Evolutionary conservation across 2,329 filamentous ascomycete genomes (phyloP), one percentile per base, ranked within the genome.

Genomic region (Stagonosporopsis rhizophila): DNA sequence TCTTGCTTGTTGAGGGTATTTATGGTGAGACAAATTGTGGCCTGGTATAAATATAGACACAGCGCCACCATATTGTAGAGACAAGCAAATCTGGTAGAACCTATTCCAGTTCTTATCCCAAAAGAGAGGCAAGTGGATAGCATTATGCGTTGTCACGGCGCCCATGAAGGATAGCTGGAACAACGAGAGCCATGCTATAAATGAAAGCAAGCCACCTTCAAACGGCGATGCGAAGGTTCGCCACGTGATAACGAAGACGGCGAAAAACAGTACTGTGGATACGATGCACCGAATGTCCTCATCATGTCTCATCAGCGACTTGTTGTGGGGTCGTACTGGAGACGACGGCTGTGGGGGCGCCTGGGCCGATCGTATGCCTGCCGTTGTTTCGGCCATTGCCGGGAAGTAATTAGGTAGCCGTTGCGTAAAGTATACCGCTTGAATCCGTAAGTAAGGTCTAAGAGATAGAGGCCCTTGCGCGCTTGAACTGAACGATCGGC

Each of bases 1-100:
- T 45, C 42, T 45, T 35, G 42, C 30, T 45, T 45, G 42, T 35
- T 45, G 42, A 25, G 42, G 42, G 28, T 45, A 45, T 19, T 45
- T 45, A 30, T 45, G 42, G 30, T 45, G 42, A 34, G 42, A 45
- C 42, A 45, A 23, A 9, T 45, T 45, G 28, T 45, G 42, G 28
- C 42, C 42, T 23, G 42, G 42, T 45, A 45, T 35, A 25, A 45
- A 45, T 17, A 45, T 45, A 9, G 42, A 45, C 28, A 45, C 42
- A 15, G 42, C 42, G 28, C 42, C 42, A 35, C 42, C 42, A 23
- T 45, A 45, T 14, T 45, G 42, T 35, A 45, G 28, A 23, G 42
- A 45, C 42, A 45, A 45, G 28, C 42, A 45, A 35, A 45, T n/a
- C 15, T 45, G 42, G 42, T 45, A 45, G 12, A 45, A 45, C 17